Conservation (phyloP, 2,329 filamentous ascomycete genomes). For the Curvularia lunata region DNA sequence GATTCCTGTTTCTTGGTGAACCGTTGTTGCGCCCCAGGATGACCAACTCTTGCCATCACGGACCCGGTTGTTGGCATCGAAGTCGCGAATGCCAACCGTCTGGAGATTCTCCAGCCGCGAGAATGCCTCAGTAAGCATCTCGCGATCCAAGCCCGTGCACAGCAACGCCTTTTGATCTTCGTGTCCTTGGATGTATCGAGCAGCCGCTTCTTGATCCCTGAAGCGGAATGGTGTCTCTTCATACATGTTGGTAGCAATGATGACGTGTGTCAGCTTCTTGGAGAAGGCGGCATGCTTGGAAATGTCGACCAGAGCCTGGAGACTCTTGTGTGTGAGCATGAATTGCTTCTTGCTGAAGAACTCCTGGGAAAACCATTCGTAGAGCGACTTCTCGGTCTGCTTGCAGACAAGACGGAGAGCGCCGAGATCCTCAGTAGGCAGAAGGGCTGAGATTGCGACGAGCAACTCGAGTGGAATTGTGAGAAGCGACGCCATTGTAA, state of each 20-base stretch:
- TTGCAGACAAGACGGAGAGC: constrained; percentile 63
- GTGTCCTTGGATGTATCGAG: constrained; percentile 27
- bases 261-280: constrained; percentile 55
- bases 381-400: constrained; percentile 60
- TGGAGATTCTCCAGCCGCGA: constrained; percentile 61
- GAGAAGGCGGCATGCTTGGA: constrained; percentile 49
- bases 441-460: constrained; percentile 56
- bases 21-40: constrained; percentile 61
- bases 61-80: constrained; percentile 56
- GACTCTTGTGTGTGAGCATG: constrained; percentile 64
- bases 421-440: constrained; percentile 64
- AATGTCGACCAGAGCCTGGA: constrained; percentile 58
- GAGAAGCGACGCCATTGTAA: constrained; percentile 32
- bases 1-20: constrained; percentile 46
- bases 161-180: constrained; percentile 39
- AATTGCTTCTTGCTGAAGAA: constrained; percentile 73
- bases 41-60: constrained; percentile 62
- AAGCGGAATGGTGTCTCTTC: constrained; percentile 23
- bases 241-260: constrained; percentile 56
- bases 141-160: constrained; percentile 56
- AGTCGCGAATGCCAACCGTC: constrained; percentile 66
- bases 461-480: constrained; percentile 65
- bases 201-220: constrained; percentile 18
- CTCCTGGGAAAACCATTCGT: constrained; percentile 63
- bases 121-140: constrained; percentile 65